A percentile compares a stretch with the other conserved stretches of the same genome.
These are phyloP conservation scores for Thalassiosira exigua DNA, from an alignment of 352 stramenopile species.

Conservation along the genomic window DNA sequence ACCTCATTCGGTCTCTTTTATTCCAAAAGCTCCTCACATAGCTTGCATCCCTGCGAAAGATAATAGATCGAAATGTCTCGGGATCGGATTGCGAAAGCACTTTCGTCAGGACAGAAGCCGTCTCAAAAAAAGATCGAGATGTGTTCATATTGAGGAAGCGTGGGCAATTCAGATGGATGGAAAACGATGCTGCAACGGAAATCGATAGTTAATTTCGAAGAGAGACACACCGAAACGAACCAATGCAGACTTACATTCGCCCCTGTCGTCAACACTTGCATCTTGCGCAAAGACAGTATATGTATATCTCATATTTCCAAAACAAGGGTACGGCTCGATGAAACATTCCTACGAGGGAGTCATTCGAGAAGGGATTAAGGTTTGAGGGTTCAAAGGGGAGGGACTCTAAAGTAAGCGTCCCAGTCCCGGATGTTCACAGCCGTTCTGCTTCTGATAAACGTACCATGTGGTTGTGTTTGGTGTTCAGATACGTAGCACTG, in stretches of 20 bases:
- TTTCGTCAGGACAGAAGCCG: conserved; percentile 33
- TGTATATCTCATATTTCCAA: conserved; percentile 37
- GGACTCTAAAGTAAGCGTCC: too few species aligned
- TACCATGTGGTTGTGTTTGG: conserved; percentile 67
- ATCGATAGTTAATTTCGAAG: not conserved
- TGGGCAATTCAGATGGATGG: conserved; percentile 47
- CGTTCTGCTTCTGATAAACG: too few species aligned
- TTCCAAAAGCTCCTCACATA: conserved; percentile 53
- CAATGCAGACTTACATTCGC: not conserved
- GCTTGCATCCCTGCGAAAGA: conserved; percentile 26
- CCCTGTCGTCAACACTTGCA: not conserved
- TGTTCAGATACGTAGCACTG: conserved; percentile 61
- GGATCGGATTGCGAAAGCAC: conserved; percentile 34
- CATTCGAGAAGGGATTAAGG: too few species aligned
- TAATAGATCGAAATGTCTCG: conserved; percentile 3
- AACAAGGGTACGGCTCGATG: conserved; percentile 62
- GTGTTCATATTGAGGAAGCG: conserved; percentile 57
- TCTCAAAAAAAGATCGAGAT: conserved; percentile 45
- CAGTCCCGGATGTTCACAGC: too few species aligned
- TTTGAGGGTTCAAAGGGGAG: too few species aligned
- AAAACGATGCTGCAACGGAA: conserved; percentile 25
- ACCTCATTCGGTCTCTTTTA: conserved; percentile 23
- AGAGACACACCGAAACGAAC: not conserved
- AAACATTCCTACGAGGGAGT: too few species aligned
- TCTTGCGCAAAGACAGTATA: conserved; percentile 50